These are phyloP conservation scores for Populus tomentosa DNA, from an alignment of 441 rosid genomes.

Conservation along the genomic window DNA sequence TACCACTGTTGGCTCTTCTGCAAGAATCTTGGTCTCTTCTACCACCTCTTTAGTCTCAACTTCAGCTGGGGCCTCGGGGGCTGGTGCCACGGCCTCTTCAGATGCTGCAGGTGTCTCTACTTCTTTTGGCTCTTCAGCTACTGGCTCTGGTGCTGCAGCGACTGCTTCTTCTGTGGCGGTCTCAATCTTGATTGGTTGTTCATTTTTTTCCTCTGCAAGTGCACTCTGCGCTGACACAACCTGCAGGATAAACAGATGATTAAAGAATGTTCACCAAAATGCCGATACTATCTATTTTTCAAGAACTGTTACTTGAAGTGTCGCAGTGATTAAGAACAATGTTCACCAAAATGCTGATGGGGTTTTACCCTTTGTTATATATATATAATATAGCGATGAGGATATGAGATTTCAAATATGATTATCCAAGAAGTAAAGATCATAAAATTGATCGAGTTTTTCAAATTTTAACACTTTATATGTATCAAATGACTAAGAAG, in stretches of 20 bases:
- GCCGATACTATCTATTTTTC: too few species aligned
- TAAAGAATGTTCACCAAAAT: neutral
- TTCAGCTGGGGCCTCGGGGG: slow-evolving; percentile 17
- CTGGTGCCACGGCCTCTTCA: slow-evolving; percentile 19
- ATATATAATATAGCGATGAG: neutral
- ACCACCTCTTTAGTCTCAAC: slow-evolving; percentile 23
- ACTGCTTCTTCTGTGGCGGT: slow-evolving; percentile 20
- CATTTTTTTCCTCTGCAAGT: slow-evolving; percentile 36
- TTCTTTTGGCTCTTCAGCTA: neutral
- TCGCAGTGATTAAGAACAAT: neutral
- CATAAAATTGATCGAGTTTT: neutral
- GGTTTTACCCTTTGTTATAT: neutral
- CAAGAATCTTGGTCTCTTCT: slow-evolving; percentile 24
- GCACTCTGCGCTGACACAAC: slow-evolving; percentile 43
- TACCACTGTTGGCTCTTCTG: slow-evolving; percentile 25
- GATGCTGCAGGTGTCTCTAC: slow-evolving; percentile 8
- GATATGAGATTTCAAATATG: neutral
- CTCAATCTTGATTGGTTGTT: slow-evolving; percentile 26
- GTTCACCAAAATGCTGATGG: neutral
- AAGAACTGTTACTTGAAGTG: neutral
- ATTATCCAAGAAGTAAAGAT: neutral
- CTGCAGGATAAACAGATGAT: slow-evolving; percentile 19
- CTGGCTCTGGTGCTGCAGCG: slow-evolving; percentile 5
- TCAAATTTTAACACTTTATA: too few species aligned
- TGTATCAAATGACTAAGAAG: neutral